Base-by-base conservation (phyloP, 1,284 basidiomycete genomes). In the Lignosus rhinocerotis region DNA sequence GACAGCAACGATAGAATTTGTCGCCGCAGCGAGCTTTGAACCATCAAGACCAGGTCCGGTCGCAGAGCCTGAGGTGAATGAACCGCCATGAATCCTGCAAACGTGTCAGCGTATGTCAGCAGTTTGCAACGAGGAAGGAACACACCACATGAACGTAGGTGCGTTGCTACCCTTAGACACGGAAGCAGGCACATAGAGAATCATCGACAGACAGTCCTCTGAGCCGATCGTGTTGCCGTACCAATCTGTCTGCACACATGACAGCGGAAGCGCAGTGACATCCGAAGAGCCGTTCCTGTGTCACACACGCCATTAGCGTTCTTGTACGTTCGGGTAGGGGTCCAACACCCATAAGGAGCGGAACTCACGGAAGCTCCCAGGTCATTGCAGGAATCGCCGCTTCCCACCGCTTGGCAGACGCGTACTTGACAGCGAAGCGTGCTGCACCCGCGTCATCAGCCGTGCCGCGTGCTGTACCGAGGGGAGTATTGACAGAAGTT, bases 71-170 rank as follows among this genome's bases (percentile, higher is more conserved):
- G 77, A 66, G 43, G 84, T 73, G 71, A 92, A 93, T 0, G 92
- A 93, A 33, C 94, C 94, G 14, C 94, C 94, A 66, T 94, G 93
- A 52, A 94, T 80, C 92, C 92, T 93, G 60, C 41, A 17, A 45
- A 52, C 25, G 43, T 38, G 33, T 46, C 31, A 55, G 51, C 12
- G 21, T 3, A 14, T 12, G 43, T n/a, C 16, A 53, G 7, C 11
- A 10, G 5, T 11, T 11, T 19, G 10, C 12, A 14, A 36, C 10
- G 31, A 14, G 44, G 12, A 34, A 8, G 5, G 47, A 30, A 16
- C 78, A 41, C 69, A 86, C 90, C 90, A 93, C 60, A 90, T 73
- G 59, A 92, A 70, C 0, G 84, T 83, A 2, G 90, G 80, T 0
- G 78, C 80, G 44, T 71, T 67, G 61, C 73, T 79, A 8, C 46